A percentile compares a stretch with the other conserved stretches of the same genome.
These are phyloP conservation scores for Panicum hallii DNA, from an alignment of 202 grass and related monocot species.

Conservation along the genomic window DNA sequence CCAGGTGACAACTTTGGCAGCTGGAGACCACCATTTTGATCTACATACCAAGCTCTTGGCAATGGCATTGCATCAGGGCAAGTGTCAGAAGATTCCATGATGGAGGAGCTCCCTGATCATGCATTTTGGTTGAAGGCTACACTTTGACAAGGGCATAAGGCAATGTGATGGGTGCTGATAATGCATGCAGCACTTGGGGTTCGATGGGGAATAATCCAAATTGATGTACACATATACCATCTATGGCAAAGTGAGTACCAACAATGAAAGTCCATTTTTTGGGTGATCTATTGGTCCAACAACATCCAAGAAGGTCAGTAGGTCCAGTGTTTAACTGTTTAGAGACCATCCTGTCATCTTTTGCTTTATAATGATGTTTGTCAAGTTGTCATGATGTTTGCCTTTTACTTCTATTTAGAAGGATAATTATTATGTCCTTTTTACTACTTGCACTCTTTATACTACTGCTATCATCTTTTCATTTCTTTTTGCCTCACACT, in stretches of 20 bases:
- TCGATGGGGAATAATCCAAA: not conserved
- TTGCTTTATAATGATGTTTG: constrained; percentile 35
- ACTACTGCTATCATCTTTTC: not conserved
- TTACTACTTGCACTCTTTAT: not conserved
- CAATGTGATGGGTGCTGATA: not conserved
- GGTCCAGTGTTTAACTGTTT: constrained; percentile 9
- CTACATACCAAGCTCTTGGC: not conserved
- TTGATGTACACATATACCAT: not conserved
- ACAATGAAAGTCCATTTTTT: not conserved
- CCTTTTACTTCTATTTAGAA: constrained; percentile 9
- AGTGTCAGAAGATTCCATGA: not conserved
- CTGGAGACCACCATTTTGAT: constrained; percentile 69
- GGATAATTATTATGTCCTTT: constrained; percentile 26
- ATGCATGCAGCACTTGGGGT: not conserved
- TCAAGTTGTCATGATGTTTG: constrained; percentile 1
- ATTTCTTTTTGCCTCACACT: not conserved
- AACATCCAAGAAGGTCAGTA: constrained; percentile 25
- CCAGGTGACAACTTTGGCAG: constrained; percentile 62
- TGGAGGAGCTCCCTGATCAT: constrained; percentile 25
- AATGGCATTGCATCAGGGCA: not conserved
- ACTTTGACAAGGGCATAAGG: not conserved
- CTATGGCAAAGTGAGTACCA: constrained; percentile 23
- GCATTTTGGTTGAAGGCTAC: constrained; percentile 33
- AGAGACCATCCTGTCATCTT: constrained; percentile 36
- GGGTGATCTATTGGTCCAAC: constrained; percentile 7